Percentiles rank a stretch among this genome's conserved stretches.
phyloP scores from a whole-genome alignment of 345 rosid genomes.

The Barbarea vulgaris region DNA sequence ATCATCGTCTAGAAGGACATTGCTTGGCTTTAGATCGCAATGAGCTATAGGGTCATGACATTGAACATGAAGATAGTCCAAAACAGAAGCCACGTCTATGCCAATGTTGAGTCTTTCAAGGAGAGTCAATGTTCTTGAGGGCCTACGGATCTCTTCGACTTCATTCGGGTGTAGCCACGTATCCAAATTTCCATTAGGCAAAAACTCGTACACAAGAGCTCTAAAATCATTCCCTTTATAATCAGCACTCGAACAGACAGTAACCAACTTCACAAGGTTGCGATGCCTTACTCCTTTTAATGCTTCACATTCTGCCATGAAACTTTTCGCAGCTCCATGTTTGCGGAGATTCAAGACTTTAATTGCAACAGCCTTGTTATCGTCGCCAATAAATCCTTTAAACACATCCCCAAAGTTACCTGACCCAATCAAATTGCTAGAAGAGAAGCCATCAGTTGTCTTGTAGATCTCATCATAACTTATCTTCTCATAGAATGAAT shows the following conservation, averaged over 20 bases:
- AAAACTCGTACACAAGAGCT: neutral
- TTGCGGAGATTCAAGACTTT: conserved; percentile 48
- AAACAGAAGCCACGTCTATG: neutral
- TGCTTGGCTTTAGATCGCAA: conserved; percentile 28
- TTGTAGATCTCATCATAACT: conserved; percentile 31
- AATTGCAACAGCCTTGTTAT: conserved; percentile 14
- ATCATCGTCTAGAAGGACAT: conserved; percentile 17
- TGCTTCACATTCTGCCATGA: conserved; percentile 52
- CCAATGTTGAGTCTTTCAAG: neutral
- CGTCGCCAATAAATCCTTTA: conserved; percentile 9
- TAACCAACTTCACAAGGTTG: conserved; percentile 36
- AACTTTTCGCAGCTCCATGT: conserved; percentile 49
- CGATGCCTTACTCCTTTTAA: conserved; percentile 42
- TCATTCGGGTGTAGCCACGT: neutral
- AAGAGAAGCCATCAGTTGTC: conserved; percentile 39
- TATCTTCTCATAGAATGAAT: conserved; percentile 4
- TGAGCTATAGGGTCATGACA: conserved; percentile 7
- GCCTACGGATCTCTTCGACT: neutral
- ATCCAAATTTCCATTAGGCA: neutral
- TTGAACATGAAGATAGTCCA: conserved; percentile 26
- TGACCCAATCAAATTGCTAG: conserved; percentile 29
- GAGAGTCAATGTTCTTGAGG: neutral
- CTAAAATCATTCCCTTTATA: neutral
- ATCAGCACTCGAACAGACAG: neutral
- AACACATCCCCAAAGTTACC: conserved; percentile 34